Evolutionary conservation across 495 filamentous ascomycete species (phyloP).

Genomic region (Podospora comata): DNA sequence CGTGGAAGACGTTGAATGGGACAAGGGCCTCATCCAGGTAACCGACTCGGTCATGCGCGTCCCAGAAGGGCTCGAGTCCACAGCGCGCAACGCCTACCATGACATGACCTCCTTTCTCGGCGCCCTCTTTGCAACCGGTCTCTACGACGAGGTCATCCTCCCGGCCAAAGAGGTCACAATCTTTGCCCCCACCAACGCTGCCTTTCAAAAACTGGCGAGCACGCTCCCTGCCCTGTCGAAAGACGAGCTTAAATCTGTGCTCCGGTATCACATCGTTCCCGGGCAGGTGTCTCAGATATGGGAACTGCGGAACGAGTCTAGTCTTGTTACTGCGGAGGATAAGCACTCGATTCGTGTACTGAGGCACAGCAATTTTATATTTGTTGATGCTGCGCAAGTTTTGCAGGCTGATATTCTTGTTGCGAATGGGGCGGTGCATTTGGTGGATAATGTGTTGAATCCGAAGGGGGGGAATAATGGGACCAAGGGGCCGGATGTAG

Average conservation of each 20-base stretch:
- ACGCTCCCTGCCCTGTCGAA: conserved; percentile 15
- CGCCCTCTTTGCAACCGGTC: conserved; percentile 33
- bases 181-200: conserved; percentile 39
- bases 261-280: conserved; percentile 39
- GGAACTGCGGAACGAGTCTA: conserved; percentile 26
- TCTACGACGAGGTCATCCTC: conserved; percentile 30
- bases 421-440: conserved; percentile 59
- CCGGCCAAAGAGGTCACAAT: conserved; percentile 34
- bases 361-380: conserved; percentile 30
- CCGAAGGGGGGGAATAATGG: conserved; percentile 7
- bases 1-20: conserved; percentile 26
- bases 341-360: conserved; percentile 33
- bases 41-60: conserved; percentile 33
- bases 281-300: conserved; percentile 43
- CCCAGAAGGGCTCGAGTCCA: conserved; percentile 25
- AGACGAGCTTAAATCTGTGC: conserved; percentile 20
- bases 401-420: conserved; percentile 37
- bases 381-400: conserved; percentile 51
- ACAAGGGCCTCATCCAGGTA: conserved; percentile 29
- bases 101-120: conserved; percentile 35
- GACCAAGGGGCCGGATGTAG: conserved; percentile 18
- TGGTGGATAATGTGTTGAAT: conserved; percentile 49
- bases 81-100: conserved; percentile 26
- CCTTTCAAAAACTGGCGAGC: conserved; percentile 53
- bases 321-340: conserved; percentile 39